Conservation (phyloP, 148 eudicot species). For the Tetragonia tetragonoides region DNA sequence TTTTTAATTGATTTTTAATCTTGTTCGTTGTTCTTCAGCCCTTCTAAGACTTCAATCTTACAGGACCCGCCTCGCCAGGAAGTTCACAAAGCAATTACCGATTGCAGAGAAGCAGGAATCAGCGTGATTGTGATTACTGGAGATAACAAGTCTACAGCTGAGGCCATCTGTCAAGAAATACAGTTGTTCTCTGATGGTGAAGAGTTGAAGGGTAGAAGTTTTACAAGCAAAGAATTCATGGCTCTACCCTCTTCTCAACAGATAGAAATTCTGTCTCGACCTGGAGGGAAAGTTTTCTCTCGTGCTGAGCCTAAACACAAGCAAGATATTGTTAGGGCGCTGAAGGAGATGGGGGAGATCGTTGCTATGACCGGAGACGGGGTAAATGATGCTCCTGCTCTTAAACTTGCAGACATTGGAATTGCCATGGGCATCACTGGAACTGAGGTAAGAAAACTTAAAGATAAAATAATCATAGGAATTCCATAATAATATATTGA, state of each 20-base stretch:
- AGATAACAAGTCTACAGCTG: conserved; percentile 83
- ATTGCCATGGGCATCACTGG: conserved; percentile 94
- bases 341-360: conserved; percentile 73
- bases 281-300: conserved; percentile 81
- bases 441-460: conserved; percentile 56
- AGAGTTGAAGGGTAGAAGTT: conserved; percentile 57
- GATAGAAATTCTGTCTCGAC: conserved; percentile 46
- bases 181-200: conserved; percentile 46
- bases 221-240: conserved; percentile 88
- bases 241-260: conserved; percentile 47
- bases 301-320: conserved; percentile 92
- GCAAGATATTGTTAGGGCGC: conserved; percentile 82
- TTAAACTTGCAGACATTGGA: conserved; percentile 89
- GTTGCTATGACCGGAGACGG: conserved; percentile 99
- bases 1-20: background rate
- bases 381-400: conserved; percentile 92
- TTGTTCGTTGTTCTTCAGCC: background rate
- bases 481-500: no score
- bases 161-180: conserved; percentile 76
- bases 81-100: conserved; percentile 69
- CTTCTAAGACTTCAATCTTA: background rate
- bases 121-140: conserved; percentile 87
- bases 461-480: background rate
- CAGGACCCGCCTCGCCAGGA: conserved; percentile 94
- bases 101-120: conserved; percentile 82